Base-by-base conservation (phyloP, 129 eudicot species). In the Escallonia herrerae region DNA sequence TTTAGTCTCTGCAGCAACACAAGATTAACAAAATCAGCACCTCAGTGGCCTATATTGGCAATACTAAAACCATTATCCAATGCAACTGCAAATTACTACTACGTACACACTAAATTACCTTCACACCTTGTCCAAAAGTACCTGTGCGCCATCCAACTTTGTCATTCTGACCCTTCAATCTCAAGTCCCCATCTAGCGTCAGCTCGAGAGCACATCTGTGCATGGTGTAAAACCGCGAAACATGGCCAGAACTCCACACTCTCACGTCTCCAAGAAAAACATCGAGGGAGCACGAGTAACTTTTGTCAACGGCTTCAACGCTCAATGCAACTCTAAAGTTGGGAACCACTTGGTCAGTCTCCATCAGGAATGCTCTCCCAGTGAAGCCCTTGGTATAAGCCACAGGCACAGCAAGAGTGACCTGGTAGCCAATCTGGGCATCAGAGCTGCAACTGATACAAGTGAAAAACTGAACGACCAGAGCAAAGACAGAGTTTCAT, bases 211-310 rank as follows among this genome's bases (percentile, higher is more conserved):
- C 78, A 67, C 99, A 94, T 68, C 68, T 80, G 11, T 89, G 95
- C 1, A 53, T 57, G 1, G 93, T 80, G 69, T 74, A 86, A 75
- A 94, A 89, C 62, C 47, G 76, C 2, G 90, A 88, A 3, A 82
- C 65, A 74, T 93, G 96, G 22, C 84, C 90, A 0, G 99, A 89
- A 59, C 83, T 89, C 99, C 97, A 94, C 14, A 94, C 97, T 73
- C 72, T 84, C 8, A 83, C 72, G 15, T 82, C 74, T 12, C 95
- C 99, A 44, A 89, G 86, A 74, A 86, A 86, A 66, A 94, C 69
- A 43, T 86, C 86, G 15, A 89, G 67, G 2, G 99, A 94, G 64
- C 99, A 94, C 5, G 78, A 62, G 68, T 87, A 94, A 54, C 74
- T 74, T 15, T 68, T 83, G 12, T 86, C 65, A 10, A 50, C 37